Evolutionary conservation across 805 yeast species (phyloP).

Genomic region (Ogataea chonburiensis): DNA sequence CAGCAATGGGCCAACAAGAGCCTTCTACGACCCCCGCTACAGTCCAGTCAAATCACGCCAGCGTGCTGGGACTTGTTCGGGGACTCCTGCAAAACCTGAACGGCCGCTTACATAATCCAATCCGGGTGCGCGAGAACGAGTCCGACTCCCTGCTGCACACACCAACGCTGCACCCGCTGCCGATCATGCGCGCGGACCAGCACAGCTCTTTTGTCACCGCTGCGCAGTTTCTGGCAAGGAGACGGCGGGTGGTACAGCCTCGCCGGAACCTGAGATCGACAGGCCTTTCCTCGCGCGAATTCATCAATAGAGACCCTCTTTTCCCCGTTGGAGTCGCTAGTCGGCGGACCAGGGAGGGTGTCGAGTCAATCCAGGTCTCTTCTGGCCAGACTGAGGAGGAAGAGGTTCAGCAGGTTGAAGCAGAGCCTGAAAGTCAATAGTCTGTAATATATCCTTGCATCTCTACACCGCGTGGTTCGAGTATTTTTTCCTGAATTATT

Average conservation of each 20-base stretch:
- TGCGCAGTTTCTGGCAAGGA: slow-evolving; percentile 6
- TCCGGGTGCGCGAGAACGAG: slow-evolving; percentile 13
- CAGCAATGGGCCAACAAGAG: slow-evolving; percentile 1
- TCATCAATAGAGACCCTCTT: slow-evolving; percentile 25
- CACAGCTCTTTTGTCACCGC: slow-evolving; percentile 2
- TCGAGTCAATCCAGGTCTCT: slow-evolving; percentile 33
- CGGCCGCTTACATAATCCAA: slow-evolving; percentile 26
- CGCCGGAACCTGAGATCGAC: slow-evolving; percentile 10
- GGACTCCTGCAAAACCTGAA: slow-evolving; percentile 25
- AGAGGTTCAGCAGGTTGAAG: slow-evolving; percentile 1
- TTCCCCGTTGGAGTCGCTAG: slow-evolving; percentile 51
- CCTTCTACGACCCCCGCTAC: slow-evolving; percentile 4
- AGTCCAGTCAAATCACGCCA: slow-evolving; percentile 13
- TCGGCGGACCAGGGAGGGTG: slow-evolving; percentile 45
- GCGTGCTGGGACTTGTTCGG: slow-evolving; percentile 26
- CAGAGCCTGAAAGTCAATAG: slow-evolving; percentile 6
- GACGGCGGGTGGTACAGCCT: slow-evolving; percentile 11
- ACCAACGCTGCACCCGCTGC: slow-evolving; percentile 17
- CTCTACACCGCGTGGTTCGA: neutral
- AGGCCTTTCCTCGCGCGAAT: slow-evolving; percentile 13
- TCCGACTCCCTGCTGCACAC: slow-evolving; percentile 6
- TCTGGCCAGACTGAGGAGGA: slow-evolving; percentile 5
- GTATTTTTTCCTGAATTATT: neutral
- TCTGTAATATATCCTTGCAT: slow-evolving; percentile 5
- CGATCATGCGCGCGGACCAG: slow-evolving; percentile 14